phyloP scores from a whole-genome alignment of 441 rosid species.

The Daphne laureola region DNA sequence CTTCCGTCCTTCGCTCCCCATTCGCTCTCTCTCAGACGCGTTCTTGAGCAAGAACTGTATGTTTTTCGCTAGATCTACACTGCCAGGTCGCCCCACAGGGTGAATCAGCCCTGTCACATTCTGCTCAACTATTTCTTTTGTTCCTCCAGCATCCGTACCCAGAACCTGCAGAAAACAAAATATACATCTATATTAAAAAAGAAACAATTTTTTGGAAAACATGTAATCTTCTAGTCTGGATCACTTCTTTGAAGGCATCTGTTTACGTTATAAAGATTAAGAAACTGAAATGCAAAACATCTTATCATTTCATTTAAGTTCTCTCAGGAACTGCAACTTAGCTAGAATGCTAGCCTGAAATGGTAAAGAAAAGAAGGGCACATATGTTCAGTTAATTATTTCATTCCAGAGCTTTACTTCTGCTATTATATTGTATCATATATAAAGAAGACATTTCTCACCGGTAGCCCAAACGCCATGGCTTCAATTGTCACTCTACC shows the following conservation, averaged over 20 bases:
- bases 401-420: too few species aligned
- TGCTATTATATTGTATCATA: too few species aligned
- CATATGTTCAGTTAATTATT: too few species aligned
- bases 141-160: slow-evolving; percentile 96
- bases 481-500: slow-evolving; percentile 98
- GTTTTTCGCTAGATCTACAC: slow-evolving; percentile 50
- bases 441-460: slow-evolving; percentile 11
- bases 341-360: too few species aligned
- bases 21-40: slow-evolving; percentile 43
- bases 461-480: slow-evolving; percentile 94
- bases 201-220: not conserved
- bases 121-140: slow-evolving; percentile 74
- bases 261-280: too few species aligned
- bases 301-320: too few species aligned
- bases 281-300: too few species aligned
- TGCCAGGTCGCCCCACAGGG: slow-evolving; percentile 63
- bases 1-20: slow-evolving; percentile 70
- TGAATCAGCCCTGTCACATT: slow-evolving; percentile 85
- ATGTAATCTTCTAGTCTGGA: not conserved
- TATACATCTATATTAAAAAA: not conserved
- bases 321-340: too few species aligned
- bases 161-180: slow-evolving; percentile 40
- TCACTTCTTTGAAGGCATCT: not conserved
- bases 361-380: too few species aligned
- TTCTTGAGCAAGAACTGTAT: slow-evolving; percentile 47